phyloP scores from a whole-genome alignment of 163 green algal species.

The Scenedesmus sp. region DNA sequence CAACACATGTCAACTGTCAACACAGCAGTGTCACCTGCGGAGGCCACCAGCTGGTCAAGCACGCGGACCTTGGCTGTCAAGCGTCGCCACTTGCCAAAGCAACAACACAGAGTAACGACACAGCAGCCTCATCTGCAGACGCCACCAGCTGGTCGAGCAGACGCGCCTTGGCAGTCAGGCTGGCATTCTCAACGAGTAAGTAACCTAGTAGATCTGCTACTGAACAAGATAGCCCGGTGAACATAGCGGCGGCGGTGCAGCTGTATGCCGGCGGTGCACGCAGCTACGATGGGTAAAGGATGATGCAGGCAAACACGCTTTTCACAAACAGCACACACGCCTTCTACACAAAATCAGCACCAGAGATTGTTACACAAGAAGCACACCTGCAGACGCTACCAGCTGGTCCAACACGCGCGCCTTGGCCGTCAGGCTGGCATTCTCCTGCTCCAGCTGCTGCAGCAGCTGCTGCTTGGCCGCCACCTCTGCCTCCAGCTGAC shows the following conservation, averaged over 20 bases:
- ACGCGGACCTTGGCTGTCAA: background rate
- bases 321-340: too few relatives aligned
- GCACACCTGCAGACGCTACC: constrained; percentile 38
- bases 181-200: background rate
- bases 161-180: background rate
- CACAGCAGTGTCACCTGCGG: background rate
- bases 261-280: too few relatives aligned
- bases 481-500: constrained; percentile 8
- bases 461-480: background rate
- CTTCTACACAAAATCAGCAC: too few relatives aligned
- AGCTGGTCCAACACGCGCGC: constrained; percentile 5
- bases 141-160: constrained; percentile 38
- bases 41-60: constrained; percentile 40
- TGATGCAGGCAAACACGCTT: too few relatives aligned
- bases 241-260: too few relatives aligned
- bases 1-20: too few relatives aligned
- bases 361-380: too few relatives aligned
- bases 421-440: background rate
- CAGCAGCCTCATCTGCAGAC: constrained; percentile 16
- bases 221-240: too few relatives aligned
- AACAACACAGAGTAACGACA: too few relatives aligned
- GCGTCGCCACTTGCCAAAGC: too few relatives aligned
- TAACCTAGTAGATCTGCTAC: too few relatives aligned
- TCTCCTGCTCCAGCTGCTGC: background rate
- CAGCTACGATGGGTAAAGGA: too few relatives aligned